A percentile compares a stretch with the other conserved stretches of the same genome.
These are phyloP conservation scores for Perilla frutescens DNA, from an alignment of 257 asterid species.

Conservation along the genomic window DNA sequence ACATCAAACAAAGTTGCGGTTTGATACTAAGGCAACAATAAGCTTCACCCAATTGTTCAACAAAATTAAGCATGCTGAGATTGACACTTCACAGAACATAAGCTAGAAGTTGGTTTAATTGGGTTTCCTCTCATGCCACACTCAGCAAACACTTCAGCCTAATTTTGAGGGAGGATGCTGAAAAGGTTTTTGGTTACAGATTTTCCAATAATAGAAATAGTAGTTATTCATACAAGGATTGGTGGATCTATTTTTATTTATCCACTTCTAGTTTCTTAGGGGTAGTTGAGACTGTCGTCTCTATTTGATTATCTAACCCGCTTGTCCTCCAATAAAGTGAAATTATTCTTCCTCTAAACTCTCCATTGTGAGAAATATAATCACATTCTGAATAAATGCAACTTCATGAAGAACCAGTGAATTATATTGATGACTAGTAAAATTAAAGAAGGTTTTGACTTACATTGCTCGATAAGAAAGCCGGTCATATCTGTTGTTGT, in stretches of 20 bases:
- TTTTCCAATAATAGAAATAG: no score
- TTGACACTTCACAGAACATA: no score
- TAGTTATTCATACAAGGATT: no score
- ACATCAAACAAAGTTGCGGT: no score
- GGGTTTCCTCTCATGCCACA: neutral
- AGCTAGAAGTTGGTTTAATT: neutral
- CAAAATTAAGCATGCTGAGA: no score
- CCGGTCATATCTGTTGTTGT: conserved; percentile 45
- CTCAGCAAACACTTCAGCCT: neutral
- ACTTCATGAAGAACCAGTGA: conserved; percentile 18
- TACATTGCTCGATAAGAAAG: conserved; percentile 89
- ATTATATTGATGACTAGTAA: conserved; percentile 21
- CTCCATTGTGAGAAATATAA: conserved; percentile 3
- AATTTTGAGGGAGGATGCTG: neutral
- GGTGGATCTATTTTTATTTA: neutral
- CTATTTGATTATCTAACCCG: neutral
- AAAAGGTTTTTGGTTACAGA: no score
- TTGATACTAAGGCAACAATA: no score
- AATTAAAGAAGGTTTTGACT: conserved; percentile 41
- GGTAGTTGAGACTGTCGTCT: neutral
- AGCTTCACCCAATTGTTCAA: no score
- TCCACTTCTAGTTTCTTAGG: neutral
- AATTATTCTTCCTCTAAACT: neutral
- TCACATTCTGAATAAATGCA: neutral
- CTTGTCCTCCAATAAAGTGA: neutral